Evolutionary conservation across 2,329 filamentous ascomycete genomes (phyloP).

Genomic region (Xylaria sp.): DNA sequence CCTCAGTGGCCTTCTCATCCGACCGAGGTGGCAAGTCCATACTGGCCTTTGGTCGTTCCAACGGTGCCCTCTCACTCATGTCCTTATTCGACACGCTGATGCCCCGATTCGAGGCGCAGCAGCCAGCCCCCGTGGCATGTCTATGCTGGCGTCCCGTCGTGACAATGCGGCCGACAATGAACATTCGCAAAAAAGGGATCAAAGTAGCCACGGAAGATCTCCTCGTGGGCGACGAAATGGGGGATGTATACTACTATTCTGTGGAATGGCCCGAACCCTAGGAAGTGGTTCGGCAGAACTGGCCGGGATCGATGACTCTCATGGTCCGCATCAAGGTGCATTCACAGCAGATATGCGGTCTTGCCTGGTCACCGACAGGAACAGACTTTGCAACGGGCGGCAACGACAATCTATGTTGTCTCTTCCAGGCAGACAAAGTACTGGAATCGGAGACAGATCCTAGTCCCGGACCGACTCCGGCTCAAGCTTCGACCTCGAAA

Average conservation of each 20-base stretch:
- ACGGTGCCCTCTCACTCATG: conserved; percentile 71
- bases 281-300: conserved; percentile 60
- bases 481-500: background rate
- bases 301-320: conserved; percentile 73
- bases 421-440: conserved; percentile 67
- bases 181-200: conserved; percentile 41
- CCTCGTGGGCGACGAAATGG: conserved; percentile 76
- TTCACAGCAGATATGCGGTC: conserved; percentile 83
- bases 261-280: conserved; percentile 73
- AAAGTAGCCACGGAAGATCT: conserved; percentile 72
- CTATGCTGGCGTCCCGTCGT: conserved; percentile 71
- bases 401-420: conserved; percentile 84
- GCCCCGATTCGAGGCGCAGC: conserved; percentile 69
- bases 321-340: conserved; percentile 74
- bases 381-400: conserved; percentile 77
- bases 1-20: conserved; percentile 87
- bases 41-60: conserved; percentile 75
- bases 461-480: background rate
- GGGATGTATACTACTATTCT: conserved; percentile 80
- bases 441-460: conserved; percentile 26
- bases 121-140: conserved; percentile 69
- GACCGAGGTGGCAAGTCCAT: conserved; percentile 68
- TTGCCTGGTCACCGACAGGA: conserved; percentile 80
- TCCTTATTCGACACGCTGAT: conserved; percentile 63
- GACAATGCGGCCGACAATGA: conserved; percentile 48